phyloP scores from a whole-genome alignment of 2,329 filamentous ascomycete species.

The Pseudopithomyces chartarum region DNA sequence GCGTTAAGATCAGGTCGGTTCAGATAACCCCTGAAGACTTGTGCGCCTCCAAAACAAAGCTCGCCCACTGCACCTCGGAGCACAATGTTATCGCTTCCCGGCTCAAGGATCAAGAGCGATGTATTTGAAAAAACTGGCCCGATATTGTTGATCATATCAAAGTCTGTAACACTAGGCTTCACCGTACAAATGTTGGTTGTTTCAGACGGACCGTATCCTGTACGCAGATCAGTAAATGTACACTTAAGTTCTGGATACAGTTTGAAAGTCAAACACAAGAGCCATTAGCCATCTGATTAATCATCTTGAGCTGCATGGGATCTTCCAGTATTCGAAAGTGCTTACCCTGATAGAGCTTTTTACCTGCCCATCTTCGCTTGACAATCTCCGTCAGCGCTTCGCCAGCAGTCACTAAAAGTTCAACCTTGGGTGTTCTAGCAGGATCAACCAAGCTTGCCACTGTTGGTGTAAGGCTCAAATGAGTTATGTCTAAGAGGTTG shows the following conservation, averaged over 20 bases:
- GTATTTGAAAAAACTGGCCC: constrained; percentile 77
- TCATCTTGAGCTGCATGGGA: neutral
- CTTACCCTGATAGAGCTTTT: constrained; percentile 71
- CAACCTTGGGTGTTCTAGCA: constrained; percentile 68
- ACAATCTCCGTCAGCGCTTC: constrained; percentile 78
- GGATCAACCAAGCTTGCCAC: constrained; percentile 78
- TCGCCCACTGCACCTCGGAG: constrained; percentile 79
- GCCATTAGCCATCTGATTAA: neutral
- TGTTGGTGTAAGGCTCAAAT: constrained; percentile 84
- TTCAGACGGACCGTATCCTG: constrained; percentile 78
- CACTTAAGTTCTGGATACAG: neutral
- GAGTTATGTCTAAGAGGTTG: constrained; percentile 68
- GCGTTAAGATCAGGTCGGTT: constrained; percentile 66
- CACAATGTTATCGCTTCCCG: constrained; percentile 48
- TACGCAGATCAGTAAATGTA: neutral
- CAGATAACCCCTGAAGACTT: constrained; percentile 77
- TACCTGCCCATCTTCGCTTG: constrained; percentile 68
- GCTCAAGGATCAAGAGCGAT: constrained; percentile 68
- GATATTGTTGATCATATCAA: constrained; percentile 74
- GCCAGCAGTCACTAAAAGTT: constrained; percentile 80
- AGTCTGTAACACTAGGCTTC: constrained; percentile 60
- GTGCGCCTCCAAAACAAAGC: constrained; percentile 83
- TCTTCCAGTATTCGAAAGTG: constrained; percentile 15
- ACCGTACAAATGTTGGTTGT: constrained; percentile 88
- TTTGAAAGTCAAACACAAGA: neutral